These are phyloP conservation scores for Begonia masoniana DNA, from an alignment of 306 rosid species.

Conservation along the genomic window DNA sequence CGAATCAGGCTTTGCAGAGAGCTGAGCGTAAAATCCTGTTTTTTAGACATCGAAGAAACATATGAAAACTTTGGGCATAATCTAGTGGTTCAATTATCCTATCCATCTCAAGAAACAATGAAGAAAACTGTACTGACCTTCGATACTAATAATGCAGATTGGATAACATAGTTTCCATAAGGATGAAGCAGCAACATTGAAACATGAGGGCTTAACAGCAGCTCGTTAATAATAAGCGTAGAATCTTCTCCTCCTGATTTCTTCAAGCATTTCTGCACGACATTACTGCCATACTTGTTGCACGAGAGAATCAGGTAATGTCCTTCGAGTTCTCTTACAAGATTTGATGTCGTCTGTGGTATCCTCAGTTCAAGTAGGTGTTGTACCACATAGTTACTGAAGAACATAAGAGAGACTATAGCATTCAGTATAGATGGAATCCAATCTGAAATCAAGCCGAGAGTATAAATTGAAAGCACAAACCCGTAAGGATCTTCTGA, in stretches of 20 bases:
- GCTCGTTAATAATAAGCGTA: slow-evolving; percentile 21
- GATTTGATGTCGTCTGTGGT: slow-evolving; percentile 13
- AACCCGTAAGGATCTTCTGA: slow-evolving; percentile 51
- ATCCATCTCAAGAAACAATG: not conserved
- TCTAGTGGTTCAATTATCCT: not conserved
- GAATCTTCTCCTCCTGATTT: slow-evolving; percentile 17
- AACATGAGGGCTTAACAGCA: slow-evolving; percentile 18
- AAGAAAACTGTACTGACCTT: slow-evolving; percentile 27
- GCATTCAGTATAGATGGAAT: not conserved
- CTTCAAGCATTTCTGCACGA: slow-evolving; percentile 48
- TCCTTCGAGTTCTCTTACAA: slow-evolving; percentile 28
- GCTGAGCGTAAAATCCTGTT: slow-evolving; percentile 19
- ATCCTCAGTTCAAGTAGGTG: slow-evolving; percentile 27
- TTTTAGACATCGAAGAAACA: not conserved
- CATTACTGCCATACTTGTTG: slow-evolving; percentile 59
- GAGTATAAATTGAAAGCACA: slow-evolving; percentile 4
- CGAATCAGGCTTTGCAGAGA: slow-evolving; percentile 20
- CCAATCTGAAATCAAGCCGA: too few relatives aligned
- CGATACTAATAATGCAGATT: slow-evolving; percentile 27
- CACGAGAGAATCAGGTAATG: slow-evolving; percentile 27
- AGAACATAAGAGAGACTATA: slow-evolving; percentile 1
- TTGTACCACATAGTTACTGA: slow-evolving; percentile 70
- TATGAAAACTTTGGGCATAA: too few relatives aligned
- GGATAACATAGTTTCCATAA: slow-evolving; percentile 56
- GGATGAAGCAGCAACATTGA: slow-evolving; percentile 44